phyloP scores from a whole-genome alignment of 2,329 filamentous ascomycete species.

The Aspergillus luchuensis region DNA sequence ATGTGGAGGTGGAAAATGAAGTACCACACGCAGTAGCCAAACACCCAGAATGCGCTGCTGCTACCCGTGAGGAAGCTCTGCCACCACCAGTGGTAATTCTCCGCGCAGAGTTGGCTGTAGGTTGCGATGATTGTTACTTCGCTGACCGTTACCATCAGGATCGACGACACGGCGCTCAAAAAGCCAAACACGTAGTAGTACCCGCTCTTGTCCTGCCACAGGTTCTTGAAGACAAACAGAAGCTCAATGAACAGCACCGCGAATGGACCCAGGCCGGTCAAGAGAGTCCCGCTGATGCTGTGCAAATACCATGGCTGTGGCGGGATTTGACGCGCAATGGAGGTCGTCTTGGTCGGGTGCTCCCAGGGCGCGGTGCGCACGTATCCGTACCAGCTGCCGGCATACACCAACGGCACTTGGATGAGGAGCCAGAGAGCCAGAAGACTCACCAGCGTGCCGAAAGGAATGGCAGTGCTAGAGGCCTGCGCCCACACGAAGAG shows the following conservation, averaged over 20 bases:
- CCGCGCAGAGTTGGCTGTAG: conserved; percentile 78
- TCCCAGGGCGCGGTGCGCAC: conserved; percentile 69
- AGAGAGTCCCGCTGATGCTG: conserved; percentile 63
- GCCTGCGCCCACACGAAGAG: conserved; percentile 89
- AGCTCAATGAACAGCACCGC: conserved; percentile 87
- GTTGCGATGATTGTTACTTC: conserved; percentile 82
- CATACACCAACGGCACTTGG: conserved; percentile 80
- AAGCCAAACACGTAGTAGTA: conserved; percentile 94
- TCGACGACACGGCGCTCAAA: conserved; percentile 70
- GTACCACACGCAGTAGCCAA: conserved; percentile 81
- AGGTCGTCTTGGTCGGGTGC: conserved; percentile 76
- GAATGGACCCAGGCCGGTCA: conserved; percentile 79
- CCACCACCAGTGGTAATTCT: conserved; percentile 95
- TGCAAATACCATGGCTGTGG: conserved; percentile 73
- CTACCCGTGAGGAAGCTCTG: conserved; percentile 80
- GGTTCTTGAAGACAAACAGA: conserved; percentile 80
- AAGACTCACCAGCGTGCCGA: conserved; percentile 73
- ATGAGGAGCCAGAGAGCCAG: conserved; percentile 80
- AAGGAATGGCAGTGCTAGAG: conserved; percentile 82
- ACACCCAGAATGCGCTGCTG: conserved; percentile 77
- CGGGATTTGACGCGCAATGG: conserved; percentile 73
- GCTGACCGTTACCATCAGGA: conserved; percentile 74
- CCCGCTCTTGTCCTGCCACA: conserved; percentile 88
- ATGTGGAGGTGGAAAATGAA: conserved; percentile 80
- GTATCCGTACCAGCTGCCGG: conserved; percentile 77